Conservation (phyloP, 352 stramenopile species). For the Globisporangium emineosum region DNA sequence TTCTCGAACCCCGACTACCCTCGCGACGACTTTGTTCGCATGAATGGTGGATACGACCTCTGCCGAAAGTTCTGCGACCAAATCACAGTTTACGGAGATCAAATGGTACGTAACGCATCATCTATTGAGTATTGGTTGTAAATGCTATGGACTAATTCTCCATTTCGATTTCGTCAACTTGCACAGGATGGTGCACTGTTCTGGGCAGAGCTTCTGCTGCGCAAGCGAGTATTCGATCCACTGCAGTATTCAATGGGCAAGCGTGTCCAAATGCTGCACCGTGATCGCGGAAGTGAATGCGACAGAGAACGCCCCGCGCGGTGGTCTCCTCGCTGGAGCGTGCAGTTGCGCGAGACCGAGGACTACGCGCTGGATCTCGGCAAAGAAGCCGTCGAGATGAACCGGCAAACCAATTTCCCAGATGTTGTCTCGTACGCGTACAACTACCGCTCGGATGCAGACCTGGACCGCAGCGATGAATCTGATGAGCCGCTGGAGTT, state of each 20-base stretch:
- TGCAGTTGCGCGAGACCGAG: slow-evolving; percentile 23
- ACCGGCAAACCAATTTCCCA: slow-evolving; percentile 47
- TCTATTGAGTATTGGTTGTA: too few species aligned
- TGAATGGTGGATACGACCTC: slow-evolving; percentile 48
- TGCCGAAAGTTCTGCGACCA: slow-evolving; percentile 52
- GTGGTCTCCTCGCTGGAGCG: slow-evolving; percentile 17
- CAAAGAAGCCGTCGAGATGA: slow-evolving; percentile 45
- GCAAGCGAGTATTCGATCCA: slow-evolving; percentile 32
- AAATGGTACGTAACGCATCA: slow-evolving; percentile 28
- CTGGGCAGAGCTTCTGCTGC: slow-evolving; percentile 57
- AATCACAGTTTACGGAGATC: slow-evolving; percentile 79
- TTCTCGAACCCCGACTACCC: slow-evolving; percentile 83
- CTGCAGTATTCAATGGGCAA: slow-evolving; percentile 56
- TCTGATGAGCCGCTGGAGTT: slow-evolving; percentile 33
- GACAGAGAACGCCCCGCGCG: background rate
- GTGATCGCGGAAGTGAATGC: slow-evolving; percentile 15
- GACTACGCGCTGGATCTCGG: slow-evolving; percentile 27
- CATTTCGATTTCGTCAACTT: too few species aligned
- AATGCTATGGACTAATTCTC: too few species aligned
- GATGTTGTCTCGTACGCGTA: slow-evolving; percentile 58
- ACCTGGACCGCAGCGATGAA: slow-evolving; percentile 3
- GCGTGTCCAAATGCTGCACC: slow-evolving; percentile 49
- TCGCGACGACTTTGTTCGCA: slow-evolving; percentile 54
- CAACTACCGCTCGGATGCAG: slow-evolving; percentile 28
- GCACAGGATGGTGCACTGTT: slow-evolving; percentile 63